A percentile compares a stretch with the other conserved stretches of the same genome.
Conservation (phyloP, 2,329 filamentous ascomycete genomes). For the Lachnellula occidentalis region DNA sequence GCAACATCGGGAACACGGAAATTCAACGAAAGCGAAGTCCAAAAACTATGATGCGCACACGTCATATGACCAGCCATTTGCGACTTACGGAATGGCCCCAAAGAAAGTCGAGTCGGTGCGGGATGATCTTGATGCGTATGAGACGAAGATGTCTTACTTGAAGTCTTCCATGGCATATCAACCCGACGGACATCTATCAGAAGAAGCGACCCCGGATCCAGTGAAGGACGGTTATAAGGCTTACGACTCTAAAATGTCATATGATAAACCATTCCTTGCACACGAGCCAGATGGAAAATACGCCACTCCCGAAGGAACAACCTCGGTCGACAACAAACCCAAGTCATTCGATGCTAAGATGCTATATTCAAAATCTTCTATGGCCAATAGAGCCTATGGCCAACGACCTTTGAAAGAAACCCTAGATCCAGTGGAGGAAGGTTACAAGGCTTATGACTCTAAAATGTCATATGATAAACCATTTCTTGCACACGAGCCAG, state of each 20-base stretch:
- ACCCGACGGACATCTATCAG: conserved; percentile 34
- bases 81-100: background rate
- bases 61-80: conserved; percentile 31
- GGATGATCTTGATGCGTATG: conserved; percentile 32
- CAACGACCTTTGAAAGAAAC: conserved; percentile 21
- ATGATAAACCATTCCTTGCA: conserved; percentile 18
- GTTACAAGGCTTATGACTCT: background rate
- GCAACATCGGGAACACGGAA: background rate
- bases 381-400: background rate
- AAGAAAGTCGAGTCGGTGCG: conserved; percentile 27
- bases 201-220: conserved; percentile 19
- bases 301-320: conserved; percentile 8
- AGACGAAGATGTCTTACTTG: conserved; percentile 21
- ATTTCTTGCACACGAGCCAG: conserved; percentile 18
- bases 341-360: background rate
- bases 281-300: conserved; percentile 25
- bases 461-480: conserved; percentile 1
- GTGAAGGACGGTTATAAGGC: conserved; percentile 33
- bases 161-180: conserved; percentile 33
- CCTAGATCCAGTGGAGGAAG: conserved; percentile 23
- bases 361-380: background rate
- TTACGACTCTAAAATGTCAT: conserved; percentile 32
- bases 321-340: background rate
- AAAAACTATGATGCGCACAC: conserved; percentile 26
- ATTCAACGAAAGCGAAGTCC: conserved; percentile 27